These are phyloP conservation scores for Penicillium mononematosum DNA, from an alignment of 495 filamentous ascomycete genomes.

Conservation along the genomic window DNA sequence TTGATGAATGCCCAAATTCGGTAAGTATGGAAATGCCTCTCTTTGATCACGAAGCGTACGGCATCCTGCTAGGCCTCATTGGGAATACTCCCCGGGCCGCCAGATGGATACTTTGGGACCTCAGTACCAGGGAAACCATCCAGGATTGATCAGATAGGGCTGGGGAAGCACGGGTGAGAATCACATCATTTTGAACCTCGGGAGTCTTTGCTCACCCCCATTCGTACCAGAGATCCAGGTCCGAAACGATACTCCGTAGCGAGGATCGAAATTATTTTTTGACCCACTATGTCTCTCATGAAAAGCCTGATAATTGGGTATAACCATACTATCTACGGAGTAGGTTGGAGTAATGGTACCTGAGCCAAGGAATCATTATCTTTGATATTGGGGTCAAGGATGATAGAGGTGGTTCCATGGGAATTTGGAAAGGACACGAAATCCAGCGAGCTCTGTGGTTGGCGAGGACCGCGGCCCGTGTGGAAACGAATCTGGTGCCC, in stretches of 20 bases:
- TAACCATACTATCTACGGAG: not conserved
- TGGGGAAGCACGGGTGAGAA: not conserved
- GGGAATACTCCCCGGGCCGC: not conserved
- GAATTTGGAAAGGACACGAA: not conserved
- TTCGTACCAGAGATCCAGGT: conserved; percentile 8
- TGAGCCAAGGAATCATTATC: not conserved
- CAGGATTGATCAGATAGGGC: conserved; percentile 4
- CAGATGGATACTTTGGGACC: not conserved
- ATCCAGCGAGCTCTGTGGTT: not conserved
- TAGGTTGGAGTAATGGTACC: conserved; percentile 2
- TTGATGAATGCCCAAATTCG: not conserved
- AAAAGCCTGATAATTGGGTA: conserved; percentile 5
- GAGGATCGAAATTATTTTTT: not conserved
- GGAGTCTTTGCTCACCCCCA: not conserved
- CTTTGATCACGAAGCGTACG: not conserved
- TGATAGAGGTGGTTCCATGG: not conserved
- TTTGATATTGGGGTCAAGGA: not conserved
- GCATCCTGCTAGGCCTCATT: not conserved
- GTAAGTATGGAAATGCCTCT: not conserved
- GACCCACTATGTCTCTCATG: conserved; percentile 1
- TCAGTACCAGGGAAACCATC: not conserved
- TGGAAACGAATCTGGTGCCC: not conserved
- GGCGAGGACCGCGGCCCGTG: not conserved
- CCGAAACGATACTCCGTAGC: not conserved
- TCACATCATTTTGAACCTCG: conserved; percentile 2